phyloP scores from a whole-genome alignment of 2,329 filamentous ascomycete species.

The Colletotrichum chrysophilum region DNA sequence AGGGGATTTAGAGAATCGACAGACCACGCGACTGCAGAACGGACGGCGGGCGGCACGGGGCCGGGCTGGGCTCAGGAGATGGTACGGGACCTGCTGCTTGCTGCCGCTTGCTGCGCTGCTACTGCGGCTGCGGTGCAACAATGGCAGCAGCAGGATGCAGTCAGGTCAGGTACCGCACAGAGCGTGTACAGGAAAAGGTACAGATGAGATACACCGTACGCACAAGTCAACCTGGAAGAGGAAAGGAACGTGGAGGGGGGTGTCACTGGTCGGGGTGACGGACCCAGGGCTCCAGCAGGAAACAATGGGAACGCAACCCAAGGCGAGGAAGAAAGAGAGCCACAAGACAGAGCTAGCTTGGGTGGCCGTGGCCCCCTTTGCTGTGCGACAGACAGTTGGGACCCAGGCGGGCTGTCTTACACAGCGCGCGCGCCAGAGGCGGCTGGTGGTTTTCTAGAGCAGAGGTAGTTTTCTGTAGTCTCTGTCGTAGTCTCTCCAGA shows the following conservation, averaged over 20 bases:
- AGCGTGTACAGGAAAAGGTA: not conserved
- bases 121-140: not conserved
- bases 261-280: not conserved
- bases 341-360: not conserved
- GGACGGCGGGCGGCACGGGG: not conserved
- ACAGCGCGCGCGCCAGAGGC: not conserved
- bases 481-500: not conserved
- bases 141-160: not conserved
- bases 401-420: not conserved
- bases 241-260: not conserved
- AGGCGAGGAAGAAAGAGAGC: not conserved
- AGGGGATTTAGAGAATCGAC: not conserved
- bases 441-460: not conserved
- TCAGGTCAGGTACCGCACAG: not conserved
- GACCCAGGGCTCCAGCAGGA: not conserved
- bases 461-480: not conserved
- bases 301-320: conserved; percentile 5
- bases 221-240: not conserved
- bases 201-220: not conserved
- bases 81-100: not conserved
- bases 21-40: conserved; percentile 12
- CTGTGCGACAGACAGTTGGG: not conserved
- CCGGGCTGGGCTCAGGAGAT: conserved; percentile 11
- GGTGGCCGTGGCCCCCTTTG: conserved; percentile 4
- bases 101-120: not conserved